Evolutionary conservation across 148 eudicot genomes (phyloP), one percentile per base, ranked within the genome.

Genomic region (Rhododendron williamsianum): DNA sequence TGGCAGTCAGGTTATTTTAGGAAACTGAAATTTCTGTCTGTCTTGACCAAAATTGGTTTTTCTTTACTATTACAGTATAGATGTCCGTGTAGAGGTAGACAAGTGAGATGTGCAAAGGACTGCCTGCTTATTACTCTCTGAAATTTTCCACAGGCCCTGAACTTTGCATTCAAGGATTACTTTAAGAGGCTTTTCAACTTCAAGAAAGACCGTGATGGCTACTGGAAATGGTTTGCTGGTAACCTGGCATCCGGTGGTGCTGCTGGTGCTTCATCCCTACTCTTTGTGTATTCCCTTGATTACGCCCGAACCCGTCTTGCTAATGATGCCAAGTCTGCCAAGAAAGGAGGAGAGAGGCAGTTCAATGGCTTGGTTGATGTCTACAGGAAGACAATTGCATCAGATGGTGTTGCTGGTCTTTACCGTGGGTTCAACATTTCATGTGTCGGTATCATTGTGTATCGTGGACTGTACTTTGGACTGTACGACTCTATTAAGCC

Each of bases 401-500:
- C 93, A 43, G 96, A 94, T 85, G 96, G 96, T 89, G 35, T 94
- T 82, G 92, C 91, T 58, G 96, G 96, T 10, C 89, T 93, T 2
- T 93, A 93, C 93, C 96, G 96, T 90, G 96, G 96, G 81, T 93
- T 93, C 81, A 91, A 89, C 91, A 90, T 93, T 88, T 93, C 96
- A 2, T 90, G 92, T 87, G 91, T 90, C 74, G 94, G 94, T 71
- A 93, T 93, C 86, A 87, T 93, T 85, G 93, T 93, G 71, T 93
- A 92, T 90, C 94, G 93, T 89, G 97, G 97, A n/a, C 88, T 94
- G 88, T 94, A 93, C 91, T 94, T 94, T 48, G 95, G 97, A 38
- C 74, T 93, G 89, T 94, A 93, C 41, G 97, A 94, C 23, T 94
- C 95, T 9, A 83, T 94, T 85, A 93, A 94, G 90, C 94, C 94